Conservation (phyloP, 176 grass and related monocot species). For the Oryza glaberrima region DNA sequence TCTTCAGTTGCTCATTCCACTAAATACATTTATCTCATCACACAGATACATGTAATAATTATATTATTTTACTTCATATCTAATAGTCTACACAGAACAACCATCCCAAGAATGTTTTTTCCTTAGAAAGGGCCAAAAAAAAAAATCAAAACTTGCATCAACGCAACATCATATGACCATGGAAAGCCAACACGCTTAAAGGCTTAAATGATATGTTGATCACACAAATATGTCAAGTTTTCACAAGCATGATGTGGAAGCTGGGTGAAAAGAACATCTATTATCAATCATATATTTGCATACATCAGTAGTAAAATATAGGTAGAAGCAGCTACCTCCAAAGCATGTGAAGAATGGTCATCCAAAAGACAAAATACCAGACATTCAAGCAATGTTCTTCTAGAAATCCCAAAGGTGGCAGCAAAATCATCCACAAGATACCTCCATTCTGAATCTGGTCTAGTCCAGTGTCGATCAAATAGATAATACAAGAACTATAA, state of each 20-base stretch:
- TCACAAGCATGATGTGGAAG: constrained; percentile 13
- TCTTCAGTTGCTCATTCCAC: neutral
- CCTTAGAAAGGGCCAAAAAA: neutral
- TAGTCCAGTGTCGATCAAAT: constrained; percentile 90
- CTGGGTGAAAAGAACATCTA: constrained; percentile 8
- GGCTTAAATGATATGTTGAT: neutral
- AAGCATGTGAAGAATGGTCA: constrained; percentile 71
- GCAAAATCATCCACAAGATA: constrained; percentile 90
- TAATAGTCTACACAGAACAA: neutral
- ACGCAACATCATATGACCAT: neutral
- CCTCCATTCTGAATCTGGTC: constrained; percentile 80
- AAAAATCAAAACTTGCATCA: constrained; percentile 1
- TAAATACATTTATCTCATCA: neutral
- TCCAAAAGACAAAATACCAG: constrained; percentile 87
- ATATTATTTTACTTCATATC: constrained; percentile 1
- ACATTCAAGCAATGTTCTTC: constrained; percentile 69
- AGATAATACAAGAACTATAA: constrained; percentile 92
- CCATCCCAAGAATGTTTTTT: neutral
- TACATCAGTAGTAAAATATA: constrained; percentile 30
- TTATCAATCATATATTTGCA: constrained; percentile 21
- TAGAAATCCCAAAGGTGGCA: constrained; percentile 71
- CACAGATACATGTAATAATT: neutral
- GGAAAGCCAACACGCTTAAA: constrained; percentile 9
- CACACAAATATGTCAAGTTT: neutral
- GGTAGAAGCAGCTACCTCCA: constrained; percentile 67